Base-by-base conservation (phyloP, 75 land plant genomes). In the Pinus tabuliformis region DNA sequence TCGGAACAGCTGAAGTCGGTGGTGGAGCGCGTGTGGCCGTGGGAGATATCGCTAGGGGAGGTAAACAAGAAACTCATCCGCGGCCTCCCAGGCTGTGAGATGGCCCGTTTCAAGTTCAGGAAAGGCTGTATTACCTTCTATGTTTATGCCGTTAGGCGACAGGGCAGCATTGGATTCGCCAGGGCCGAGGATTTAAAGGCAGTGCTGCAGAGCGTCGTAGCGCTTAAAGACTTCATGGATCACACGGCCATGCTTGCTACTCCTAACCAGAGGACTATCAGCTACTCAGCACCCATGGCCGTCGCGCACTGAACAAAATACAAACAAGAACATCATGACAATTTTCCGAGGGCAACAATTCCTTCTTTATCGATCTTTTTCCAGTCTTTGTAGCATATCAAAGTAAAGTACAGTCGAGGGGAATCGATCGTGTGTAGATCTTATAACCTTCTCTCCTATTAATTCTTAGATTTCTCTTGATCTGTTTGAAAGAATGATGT, bases 241-340 rank as follows among this genome's bases (percentile, higher is more conserved):
- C 93, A 91, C 64, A 91, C 93, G 8, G 86, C 93, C 26, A 89
- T 91, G 93, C 91, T 91, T 3, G 91, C 93, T 0, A 26, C 85
- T 79, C 91, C 91, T 24, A 76, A 77, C 61, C 93, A 91, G 76
- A 81, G 83, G 62, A 83, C 81, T 79, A 83, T 91, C 73, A 61
- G 58, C 6, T 86, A 73, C 73, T 57, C 81, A 5, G 75, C 81
- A 54, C 84, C 81, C 3, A 81, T 76, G 11, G 89, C 89, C 37
- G 79, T 87, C 79, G 87, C 86, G 58, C 87, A 84, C 37, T 89
- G 12, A 72, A 1, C 24, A 54, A 52, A 49, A 49, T 9, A 9
- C 54, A 49, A 49, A 49, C 54, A 1, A 49, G 54, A 9, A 49
- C 12, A 49, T 49, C 54, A 49, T 49, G 9, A 9, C 54, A 49